Conservation (phyloP, 2,329 filamentous ascomycete species). For the Chlorencoelia australis region DNA sequence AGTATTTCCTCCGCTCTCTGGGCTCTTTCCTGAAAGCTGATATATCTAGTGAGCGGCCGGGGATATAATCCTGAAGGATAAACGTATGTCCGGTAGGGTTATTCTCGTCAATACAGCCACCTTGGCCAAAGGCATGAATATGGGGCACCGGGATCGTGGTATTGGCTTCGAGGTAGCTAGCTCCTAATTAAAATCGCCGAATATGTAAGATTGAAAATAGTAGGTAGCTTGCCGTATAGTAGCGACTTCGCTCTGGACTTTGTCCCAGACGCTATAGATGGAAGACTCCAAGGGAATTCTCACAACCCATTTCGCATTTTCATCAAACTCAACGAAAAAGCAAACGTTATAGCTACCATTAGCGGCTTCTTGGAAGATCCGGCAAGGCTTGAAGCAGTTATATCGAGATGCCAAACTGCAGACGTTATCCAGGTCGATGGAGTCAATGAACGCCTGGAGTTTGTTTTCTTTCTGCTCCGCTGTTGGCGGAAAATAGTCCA, state of each 20-base stretch:
- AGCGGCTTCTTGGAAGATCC: slow-evolving; percentile 1
- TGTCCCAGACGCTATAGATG: slow-evolving; percentile 3
- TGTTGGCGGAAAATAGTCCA: slow-evolving; percentile 4
- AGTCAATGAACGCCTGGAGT: slow-evolving; percentile 3
- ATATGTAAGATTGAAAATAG: not conserved
- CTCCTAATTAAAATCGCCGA: slow-evolving; percentile 1
- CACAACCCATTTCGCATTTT: slow-evolving; percentile 3
- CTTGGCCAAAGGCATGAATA: slow-evolving; percentile 4
- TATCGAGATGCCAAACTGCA: slow-evolving; percentile 1
- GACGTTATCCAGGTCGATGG: no score
- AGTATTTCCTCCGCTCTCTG: slow-evolving; percentile 6
- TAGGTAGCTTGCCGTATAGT: slow-evolving; percentile 1
- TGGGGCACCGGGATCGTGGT: slow-evolving; percentile 4
- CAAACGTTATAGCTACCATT: slow-evolving; percentile 6
- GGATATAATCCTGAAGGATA: slow-evolving; percentile 8
- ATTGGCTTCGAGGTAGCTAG: slow-evolving; percentile 3
- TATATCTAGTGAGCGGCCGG: slow-evolving; percentile 5
- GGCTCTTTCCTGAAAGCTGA: slow-evolving; percentile 6
- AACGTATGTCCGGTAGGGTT: slow-evolving; percentile 7
- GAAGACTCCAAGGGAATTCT: slow-evolving; percentile 4
- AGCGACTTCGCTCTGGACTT: no score
- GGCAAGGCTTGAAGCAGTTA: slow-evolving; percentile 3
- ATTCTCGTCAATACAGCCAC: slow-evolving; percentile 4
- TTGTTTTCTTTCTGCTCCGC: slow-evolving; percentile 2
- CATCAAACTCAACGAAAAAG: slow-evolving; percentile 5